Evolutionary conservation across 1,284 basidiomycete genomes (phyloP).

Genomic region (Wolfiporia cocos): DNA sequence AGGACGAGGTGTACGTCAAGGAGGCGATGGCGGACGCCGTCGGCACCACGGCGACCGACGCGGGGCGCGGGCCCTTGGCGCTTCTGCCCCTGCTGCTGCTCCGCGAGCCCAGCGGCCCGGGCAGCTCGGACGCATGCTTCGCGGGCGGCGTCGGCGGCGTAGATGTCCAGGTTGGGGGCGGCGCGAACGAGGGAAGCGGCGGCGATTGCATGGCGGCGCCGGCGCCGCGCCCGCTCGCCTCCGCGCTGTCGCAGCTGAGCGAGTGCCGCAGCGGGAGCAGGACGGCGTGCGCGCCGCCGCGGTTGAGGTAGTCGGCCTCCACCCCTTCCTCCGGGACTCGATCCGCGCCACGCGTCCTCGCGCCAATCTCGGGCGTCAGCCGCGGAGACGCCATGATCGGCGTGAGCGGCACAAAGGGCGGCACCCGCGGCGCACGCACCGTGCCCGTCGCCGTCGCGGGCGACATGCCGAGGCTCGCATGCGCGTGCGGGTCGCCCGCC

Average conservation of each 20-base stretch:
- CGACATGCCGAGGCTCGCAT: conserved; percentile 5
- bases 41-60: conserved; percentile 14
- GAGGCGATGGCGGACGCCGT: conserved; percentile 4
- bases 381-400: conserved; percentile 55
- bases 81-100: conserved; percentile 12
- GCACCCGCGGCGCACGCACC: conserved; percentile 10
- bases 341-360: no score
- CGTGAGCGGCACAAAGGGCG: conserved; percentile 45
- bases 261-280: no score
- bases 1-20: conserved; percentile 9
- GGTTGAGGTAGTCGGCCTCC: no score
- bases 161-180: conserved; percentile 44
- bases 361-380: conserved; percentile 35
- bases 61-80: conserved; percentile 14
- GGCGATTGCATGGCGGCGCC: no score
- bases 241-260: no score
- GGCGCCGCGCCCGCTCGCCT: no score
- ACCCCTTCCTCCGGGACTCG: no score
- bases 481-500: conserved; percentile 3
- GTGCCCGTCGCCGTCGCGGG: conserved; percentile 11
- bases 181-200: no score
- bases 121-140: conserved; percentile 20
- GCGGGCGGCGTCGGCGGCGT: conserved; percentile 49
- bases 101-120: conserved; percentile 25
- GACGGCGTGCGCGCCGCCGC: no score